Base-by-base conservation (phyloP, 2,329 filamentous ascomycete species). In the Cercospora nicotianae region DNA sequence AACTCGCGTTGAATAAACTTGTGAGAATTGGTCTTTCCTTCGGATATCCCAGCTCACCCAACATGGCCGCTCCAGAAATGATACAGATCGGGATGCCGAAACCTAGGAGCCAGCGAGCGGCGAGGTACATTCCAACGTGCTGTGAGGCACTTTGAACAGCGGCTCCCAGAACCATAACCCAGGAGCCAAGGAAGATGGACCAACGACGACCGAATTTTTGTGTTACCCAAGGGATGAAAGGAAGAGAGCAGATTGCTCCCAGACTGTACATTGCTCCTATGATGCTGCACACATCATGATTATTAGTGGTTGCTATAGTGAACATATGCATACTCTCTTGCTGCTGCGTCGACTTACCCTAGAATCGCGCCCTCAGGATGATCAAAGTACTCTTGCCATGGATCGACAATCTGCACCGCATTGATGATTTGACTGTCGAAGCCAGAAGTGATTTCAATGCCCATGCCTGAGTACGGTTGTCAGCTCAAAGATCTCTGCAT, bases 371-470 rank as follows among this genome's bases (percentile, higher is more conserved):
- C 83, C 79, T 64, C 39, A 3, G 62, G 84, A 48, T 85, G 53
- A 3, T 78, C 78, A 70, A 87, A 86, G 71, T 82, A 69, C 12
- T 69, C 60, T 28, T 69, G 67, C 64, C 64, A 71, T 51, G 68
- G 55, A 3, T 55, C 26, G 5, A 65, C 65, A 39, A 71, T 65
- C 53, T 73, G 71, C 30, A 71, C 63, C 16, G 69, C 68, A 58
- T 73, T 73, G 65, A 73, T 73, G 39, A 85, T 82, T 30, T 81
- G 84, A 3, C 82, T 84, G 72, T 87, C 86, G 71, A 87, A 88
- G 0, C 86, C 86, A 3, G 85, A 87, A 0, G 86, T 88, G 73
- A 87, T 86, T 78, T 89, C 87, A 66, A 89, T 87, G 58, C 87
- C 87, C 79, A 89, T 86, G 30, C 55, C 55, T 59, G 30, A 20